Percentiles rank a stretch among this genome's conserved stretches.
phyloP scores from a whole-genome alignment of 2,329 filamentous ascomycete genomes.

The Aspergillus sp. region DNA sequence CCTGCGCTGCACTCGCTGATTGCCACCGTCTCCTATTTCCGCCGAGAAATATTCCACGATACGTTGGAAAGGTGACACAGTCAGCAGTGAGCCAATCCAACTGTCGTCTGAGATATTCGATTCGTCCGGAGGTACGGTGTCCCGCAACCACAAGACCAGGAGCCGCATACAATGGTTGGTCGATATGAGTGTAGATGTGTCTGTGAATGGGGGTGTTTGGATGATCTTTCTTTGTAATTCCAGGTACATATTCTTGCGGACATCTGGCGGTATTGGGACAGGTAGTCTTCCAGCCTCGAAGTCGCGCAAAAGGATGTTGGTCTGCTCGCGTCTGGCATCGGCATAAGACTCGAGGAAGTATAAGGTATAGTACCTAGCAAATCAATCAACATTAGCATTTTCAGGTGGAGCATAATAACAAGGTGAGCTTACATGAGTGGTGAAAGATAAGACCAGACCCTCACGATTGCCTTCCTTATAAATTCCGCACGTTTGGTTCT shows the following conservation, averaged over 20 bases:
- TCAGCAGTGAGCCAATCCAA: constrained; percentile 43
- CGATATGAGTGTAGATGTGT: constrained; percentile 39
- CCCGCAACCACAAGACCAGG: constrained; percentile 39
- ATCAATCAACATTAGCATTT: neutral
- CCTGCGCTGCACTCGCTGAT: constrained; percentile 40
- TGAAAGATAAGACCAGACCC: constrained; percentile 40
- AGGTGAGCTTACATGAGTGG: constrained; percentile 38
- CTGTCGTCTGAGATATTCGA: constrained; percentile 32
- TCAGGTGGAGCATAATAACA: neutral
- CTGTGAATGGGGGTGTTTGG: constrained; percentile 40
- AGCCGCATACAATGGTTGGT: constrained; percentile 45
- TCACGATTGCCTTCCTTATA: constrained; percentile 32
- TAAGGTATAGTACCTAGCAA: constrained; percentile 39
- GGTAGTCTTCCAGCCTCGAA: constrained; percentile 39
- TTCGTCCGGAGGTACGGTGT: constrained; percentile 37
- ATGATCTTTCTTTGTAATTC: constrained; percentile 39
- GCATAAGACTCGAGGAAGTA: constrained; percentile 44
- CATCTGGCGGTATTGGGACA: constrained; percentile 34
- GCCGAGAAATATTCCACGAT: constrained; percentile 45
- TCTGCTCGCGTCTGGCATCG: constrained; percentile 37
- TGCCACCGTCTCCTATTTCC: constrained; percentile 43
- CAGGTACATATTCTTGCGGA: constrained; percentile 37
- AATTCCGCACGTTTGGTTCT: constrained; percentile 35
- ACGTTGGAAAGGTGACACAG: constrained; percentile 38
- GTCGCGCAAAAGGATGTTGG: constrained; percentile 36